phyloP scores from a whole-genome alignment of 495 filamentous ascomycete genomes.

The Aspergillus wentii region DNA sequence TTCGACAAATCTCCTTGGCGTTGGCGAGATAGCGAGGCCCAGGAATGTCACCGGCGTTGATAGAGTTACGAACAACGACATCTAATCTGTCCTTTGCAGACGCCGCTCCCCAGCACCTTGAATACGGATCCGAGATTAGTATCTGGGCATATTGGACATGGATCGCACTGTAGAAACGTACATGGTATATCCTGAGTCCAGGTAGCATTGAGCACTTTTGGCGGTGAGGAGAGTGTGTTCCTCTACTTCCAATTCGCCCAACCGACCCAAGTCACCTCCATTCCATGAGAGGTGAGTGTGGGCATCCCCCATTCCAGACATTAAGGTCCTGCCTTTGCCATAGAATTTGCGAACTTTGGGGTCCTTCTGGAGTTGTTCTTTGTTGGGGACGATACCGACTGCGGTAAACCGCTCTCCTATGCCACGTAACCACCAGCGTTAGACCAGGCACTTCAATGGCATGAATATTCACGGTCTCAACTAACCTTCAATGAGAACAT shows the following conservation, averaged over 20 bases:
- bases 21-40: constrained; percentile 44
- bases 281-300: constrained; percentile 52
- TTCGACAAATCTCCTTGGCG: constrained; percentile 41
- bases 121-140: no score
- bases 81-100: constrained; percentile 44
- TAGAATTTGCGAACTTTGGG: constrained; percentile 31
- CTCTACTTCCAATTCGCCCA: constrained; percentile 38
- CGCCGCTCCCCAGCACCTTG: constrained; percentile 46
- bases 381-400: constrained; percentile 35
- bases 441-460: no score
- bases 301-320: constrained; percentile 44
- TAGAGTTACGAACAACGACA: constrained; percentile 46
- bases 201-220: constrained; percentile 34
- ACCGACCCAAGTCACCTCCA: constrained; percentile 27
- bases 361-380: constrained; percentile 24
- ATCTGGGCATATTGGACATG: no score
- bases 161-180: no score
- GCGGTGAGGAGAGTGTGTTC: constrained; percentile 46
- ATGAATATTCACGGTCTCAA: constrained; percentile 7
- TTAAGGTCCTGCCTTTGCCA: constrained; percentile 38
- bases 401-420: constrained; percentile 30
- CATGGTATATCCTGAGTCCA: constrained; percentile 44
- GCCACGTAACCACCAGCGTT: no score
- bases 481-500: constrained; percentile 40
- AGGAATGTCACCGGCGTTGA: constrained; percentile 46